phyloP scores from a whole-genome alignment of 345 rosid genomes.

The Dipteronia dyeriana region DNA sequence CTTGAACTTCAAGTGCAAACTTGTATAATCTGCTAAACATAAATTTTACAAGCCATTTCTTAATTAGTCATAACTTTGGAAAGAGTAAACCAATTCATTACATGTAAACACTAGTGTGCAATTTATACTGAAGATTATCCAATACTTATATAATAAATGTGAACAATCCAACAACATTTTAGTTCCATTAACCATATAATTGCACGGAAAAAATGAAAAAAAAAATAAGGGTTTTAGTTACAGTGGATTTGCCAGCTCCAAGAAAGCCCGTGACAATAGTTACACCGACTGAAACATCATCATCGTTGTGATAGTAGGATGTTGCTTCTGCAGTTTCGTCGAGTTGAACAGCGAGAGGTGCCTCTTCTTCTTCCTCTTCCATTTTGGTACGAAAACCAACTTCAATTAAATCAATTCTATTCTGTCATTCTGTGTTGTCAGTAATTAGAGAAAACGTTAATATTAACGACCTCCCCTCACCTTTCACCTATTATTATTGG shows the following conservation, averaged over 20 bases:
- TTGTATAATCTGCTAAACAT: background rate
- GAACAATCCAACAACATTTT: background rate
- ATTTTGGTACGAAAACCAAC: constrained; percentile 26
- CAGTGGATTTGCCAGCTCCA: constrained; percentile 96
- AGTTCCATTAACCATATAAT: background rate
- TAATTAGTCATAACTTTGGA: background rate
- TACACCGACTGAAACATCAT: constrained; percentile 59
- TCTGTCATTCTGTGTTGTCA: too few species aligned
- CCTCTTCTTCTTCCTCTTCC: constrained; percentile 65
- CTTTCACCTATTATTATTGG: too few species aligned
- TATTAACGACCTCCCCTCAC: too few species aligned
- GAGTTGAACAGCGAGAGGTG: constrained; percentile 73
- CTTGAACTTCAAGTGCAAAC: background rate
- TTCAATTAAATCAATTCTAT: background rate
- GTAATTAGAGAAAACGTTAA: too few species aligned
- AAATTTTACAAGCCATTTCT: background rate
- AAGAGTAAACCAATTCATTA: background rate
- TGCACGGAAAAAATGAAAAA: background rate
- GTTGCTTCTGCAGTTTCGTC: constrained; percentile 7
- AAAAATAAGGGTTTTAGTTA: constrained; percentile 24
- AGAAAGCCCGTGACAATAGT: constrained; percentile 92
- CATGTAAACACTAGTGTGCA: background rate
- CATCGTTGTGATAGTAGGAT: constrained; percentile 19
- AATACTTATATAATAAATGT: background rate
- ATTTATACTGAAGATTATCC: background rate